A percentile compares a stretch with the other conserved stretches of the same genome.
These are phyloP conservation scores for Echinochloa phyllopogon DNA, from an alignment of 176 grass and related monocot genomes.

Conservation along the genomic window DNA sequence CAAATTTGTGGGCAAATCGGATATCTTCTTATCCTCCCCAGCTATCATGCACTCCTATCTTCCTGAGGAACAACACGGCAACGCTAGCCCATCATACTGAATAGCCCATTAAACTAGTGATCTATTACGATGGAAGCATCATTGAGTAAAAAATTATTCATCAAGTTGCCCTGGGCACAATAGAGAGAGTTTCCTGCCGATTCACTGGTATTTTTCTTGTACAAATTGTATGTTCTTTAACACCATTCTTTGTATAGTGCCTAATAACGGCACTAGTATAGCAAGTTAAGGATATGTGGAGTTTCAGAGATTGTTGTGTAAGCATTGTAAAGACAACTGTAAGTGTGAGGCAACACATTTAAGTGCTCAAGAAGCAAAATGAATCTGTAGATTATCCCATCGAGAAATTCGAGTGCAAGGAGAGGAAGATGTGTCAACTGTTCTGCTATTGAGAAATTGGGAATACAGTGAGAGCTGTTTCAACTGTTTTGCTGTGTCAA, in stretches of 20 bases:
- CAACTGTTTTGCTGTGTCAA: not conserved
- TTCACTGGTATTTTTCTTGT: conserved; percentile 37
- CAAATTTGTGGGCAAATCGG: conserved; percentile 69
- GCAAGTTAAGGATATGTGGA: not conserved
- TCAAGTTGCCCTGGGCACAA: not conserved
- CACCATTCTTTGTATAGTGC: conserved; percentile 26
- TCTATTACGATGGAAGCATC: conserved; percentile 3
- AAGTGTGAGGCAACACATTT: not conserved
- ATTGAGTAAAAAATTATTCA: not conserved
- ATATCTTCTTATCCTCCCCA: conserved; percentile 52
- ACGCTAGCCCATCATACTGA: not conserved
- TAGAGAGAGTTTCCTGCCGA: not conserved
- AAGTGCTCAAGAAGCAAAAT: not conserved
- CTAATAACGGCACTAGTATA: conserved; percentile 4
- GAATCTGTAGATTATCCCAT: not conserved
- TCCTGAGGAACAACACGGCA: not conserved
- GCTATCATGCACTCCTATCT: not conserved
- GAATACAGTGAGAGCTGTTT: not conserved
- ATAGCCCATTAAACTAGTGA: conserved; percentile 21
- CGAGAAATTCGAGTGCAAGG: not conserved
- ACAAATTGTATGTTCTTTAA: conserved; percentile 3
- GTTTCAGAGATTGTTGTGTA: not conserved
- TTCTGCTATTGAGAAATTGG: not conserved
- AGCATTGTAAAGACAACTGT: not conserved
- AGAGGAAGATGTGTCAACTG: not conserved